Evolutionary conservation across 306 rosid genomes (phyloP), one percentile per base, ranked within the genome.

Genomic region (Cyclanthera cordifolia): DNA sequence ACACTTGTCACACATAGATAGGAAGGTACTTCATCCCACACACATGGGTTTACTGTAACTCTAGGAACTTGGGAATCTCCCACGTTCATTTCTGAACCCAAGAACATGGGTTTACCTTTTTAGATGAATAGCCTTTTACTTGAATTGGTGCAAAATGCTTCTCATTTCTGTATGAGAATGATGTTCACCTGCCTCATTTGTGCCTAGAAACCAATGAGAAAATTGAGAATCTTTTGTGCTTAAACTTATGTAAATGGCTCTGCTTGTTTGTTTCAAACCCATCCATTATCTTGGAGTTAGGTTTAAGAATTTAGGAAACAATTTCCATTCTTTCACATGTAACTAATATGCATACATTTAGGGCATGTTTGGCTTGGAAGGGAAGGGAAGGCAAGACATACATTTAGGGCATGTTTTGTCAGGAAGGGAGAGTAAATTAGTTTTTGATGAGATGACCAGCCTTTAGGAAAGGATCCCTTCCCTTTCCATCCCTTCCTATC

Each of bases 51-150:
- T 13, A 34, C 30, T 61, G 68, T 39, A 61, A 39, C 49, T 37
- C 34, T 64, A 21, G 19, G 53, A 23, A 64, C 6, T 24, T 43
- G 32, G 21, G 70, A 64, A 64, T 64, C 34, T 43, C 68, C 2
- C 37, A 45, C 13, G 17, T 20, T 11, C 21, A 23, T 64, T 64
- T 43, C 70, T 64, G 70, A 64, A 64, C 53, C 6, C 21, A 43
- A 64, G 53, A 64, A 64, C 70, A 45, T 64, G 70, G 70, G 37
- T 12, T 41, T 12, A 45, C 5, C 51, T 64, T 64, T 43, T 64
- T 43, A 20, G 70, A 64, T 41, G 25, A 64, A 14, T 64, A 16
- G 53, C 13, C 20, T 43, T 64, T 43, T 56, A 27, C 41, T 56
- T 39, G 16, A 56, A 5, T 43, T 21, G 69, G 34, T 41, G 52